phyloP scores from a whole-genome alignment of 495 filamentous ascomycete genomes.

The Podospora didyma region DNA sequence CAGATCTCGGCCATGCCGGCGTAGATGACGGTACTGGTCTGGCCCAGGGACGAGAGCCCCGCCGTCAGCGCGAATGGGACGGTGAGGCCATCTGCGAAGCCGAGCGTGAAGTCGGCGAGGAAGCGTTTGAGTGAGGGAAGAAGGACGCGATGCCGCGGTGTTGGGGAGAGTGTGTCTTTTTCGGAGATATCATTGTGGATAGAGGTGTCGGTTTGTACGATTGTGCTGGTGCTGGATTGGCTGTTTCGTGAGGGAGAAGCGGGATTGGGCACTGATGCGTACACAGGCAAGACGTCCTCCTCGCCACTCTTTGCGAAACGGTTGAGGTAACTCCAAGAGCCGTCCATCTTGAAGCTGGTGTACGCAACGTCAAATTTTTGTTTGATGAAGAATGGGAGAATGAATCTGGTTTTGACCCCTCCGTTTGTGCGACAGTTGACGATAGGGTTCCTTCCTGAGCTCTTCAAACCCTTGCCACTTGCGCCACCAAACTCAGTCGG shows the following conservation, averaged over 20 bases:
- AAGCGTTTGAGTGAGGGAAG: slow-evolving; percentile 24
- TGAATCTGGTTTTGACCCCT: too few relatives aligned
- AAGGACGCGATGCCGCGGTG: neutral
- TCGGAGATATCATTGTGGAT: neutral
- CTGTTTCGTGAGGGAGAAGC: neutral
- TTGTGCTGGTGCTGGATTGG: neutral
- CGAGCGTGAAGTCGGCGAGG: slow-evolving; percentile 44
- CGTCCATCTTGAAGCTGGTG: neutral
- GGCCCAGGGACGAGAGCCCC: slow-evolving; percentile 57
- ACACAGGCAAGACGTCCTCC: neutral
- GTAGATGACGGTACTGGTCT: slow-evolving; percentile 61
- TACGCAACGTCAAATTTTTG: too few relatives aligned
- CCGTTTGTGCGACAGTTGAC: too few relatives aligned
- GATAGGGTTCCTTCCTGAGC: too few relatives aligned
- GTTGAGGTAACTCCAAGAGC: neutral
- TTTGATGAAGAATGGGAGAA: too few relatives aligned
- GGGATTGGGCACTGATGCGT: neutral
- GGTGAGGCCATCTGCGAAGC: slow-evolving; percentile 61
- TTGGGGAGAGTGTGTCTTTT: neutral
- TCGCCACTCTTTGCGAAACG: neutral
- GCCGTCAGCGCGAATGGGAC: slow-evolving; percentile 65
- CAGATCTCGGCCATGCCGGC: slow-evolving; percentile 67
- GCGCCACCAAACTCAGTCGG: too few relatives aligned
- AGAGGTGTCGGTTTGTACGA: neutral
- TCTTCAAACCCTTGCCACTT: too few relatives aligned